A percentile compares a stretch with the other conserved stretches of the same genome.
Conservation (phyloP, 805 yeast species). For the Cyberlindnera saturnus region DNA sequence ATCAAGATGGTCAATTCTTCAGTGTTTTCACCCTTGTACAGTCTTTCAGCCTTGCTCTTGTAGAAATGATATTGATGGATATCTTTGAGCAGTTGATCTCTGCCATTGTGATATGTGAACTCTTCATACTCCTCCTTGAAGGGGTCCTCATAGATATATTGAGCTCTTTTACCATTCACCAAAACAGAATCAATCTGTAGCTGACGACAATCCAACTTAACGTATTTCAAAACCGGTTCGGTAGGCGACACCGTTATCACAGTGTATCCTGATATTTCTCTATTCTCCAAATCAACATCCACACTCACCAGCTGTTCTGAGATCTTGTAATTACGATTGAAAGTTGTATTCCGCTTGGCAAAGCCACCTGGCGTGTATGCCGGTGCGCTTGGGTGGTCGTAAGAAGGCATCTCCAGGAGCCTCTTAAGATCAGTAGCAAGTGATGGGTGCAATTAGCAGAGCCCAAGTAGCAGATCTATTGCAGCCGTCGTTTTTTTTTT, state of each 20-base stretch:
- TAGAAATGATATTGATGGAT: conserved; percentile 55
- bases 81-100: conserved; percentile 6
- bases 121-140: conserved; percentile 33
- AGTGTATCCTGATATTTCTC: conserved; percentile 62
- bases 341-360: conserved; percentile 4
- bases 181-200: conserved; percentile 56
- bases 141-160: conserved; percentile 51
- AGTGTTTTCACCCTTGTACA: conserved; percentile 48
- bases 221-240: conserved; percentile 45
- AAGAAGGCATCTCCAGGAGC: conserved; percentile 11
- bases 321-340: conserved; percentile 44
- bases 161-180: conserved; percentile 56
- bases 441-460: no score
- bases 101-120: conserved; percentile 21
- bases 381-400: conserved; percentile 16
- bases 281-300: conserved; percentile 69
- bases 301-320: conserved; percentile 81
- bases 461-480: no score
- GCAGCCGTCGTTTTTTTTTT: no score
- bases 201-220: conserved; percentile 78
- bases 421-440: no score
- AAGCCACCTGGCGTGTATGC: conserved; percentile 12
- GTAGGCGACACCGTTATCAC: conserved; percentile 78
- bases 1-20: conserved; percentile 60
- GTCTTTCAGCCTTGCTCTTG: conserved; percentile 44